Evolutionary conservation across 306 rosid genomes (phyloP), one percentile per base, ranked within the genome.

Genomic region (Dryas octopetala): DNA sequence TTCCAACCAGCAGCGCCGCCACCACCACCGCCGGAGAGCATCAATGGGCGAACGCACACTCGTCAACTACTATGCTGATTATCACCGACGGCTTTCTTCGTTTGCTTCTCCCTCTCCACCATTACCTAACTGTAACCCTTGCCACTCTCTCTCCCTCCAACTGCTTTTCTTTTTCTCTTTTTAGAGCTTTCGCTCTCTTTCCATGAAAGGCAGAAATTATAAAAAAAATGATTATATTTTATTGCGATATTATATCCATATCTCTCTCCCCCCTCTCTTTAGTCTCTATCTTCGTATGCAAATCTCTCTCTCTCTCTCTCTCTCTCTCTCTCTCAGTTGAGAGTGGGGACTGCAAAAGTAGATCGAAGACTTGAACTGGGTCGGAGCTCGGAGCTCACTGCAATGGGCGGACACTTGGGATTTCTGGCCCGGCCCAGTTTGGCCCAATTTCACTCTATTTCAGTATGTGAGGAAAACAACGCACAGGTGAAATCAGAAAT

Each of bases 111-210:
- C 19, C 15, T 61, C 62, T 46, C 23, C 77, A 28, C 78, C 50
- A 66, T 47, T 43, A 65, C 40, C 47, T 55, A 59, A 58, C 80
- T 40, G 14, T 40, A 50, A 48, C 28, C 54, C 62, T 58, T 3
- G 12, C 16, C 38, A 7, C 3, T 45, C 54, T 67, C 46, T 38
- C 74, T 59, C 57, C 17, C 16, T 5, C 19, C 62, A 69, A 49
- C 75, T 50, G 70, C 75, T 43, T 74, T 51, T 4, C 12, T 65
- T 65, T 73, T n/a, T 9, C 10, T 48, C n/a, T 26, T 49, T 66
- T 60, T 32, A 28, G 45, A 74, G 61, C 46, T 16, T 68, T 57
- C 65, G 76, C 71, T 50, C 75, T 51, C 83, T 68, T 80, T 51
- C 79, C 65, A 67, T 74, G 79, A 73, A 43, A 73, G 54, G 57